phyloP scores from a whole-genome alignment of 2,329 filamentous ascomycete species.

The Colletotrichum chrysophilum region DNA sequence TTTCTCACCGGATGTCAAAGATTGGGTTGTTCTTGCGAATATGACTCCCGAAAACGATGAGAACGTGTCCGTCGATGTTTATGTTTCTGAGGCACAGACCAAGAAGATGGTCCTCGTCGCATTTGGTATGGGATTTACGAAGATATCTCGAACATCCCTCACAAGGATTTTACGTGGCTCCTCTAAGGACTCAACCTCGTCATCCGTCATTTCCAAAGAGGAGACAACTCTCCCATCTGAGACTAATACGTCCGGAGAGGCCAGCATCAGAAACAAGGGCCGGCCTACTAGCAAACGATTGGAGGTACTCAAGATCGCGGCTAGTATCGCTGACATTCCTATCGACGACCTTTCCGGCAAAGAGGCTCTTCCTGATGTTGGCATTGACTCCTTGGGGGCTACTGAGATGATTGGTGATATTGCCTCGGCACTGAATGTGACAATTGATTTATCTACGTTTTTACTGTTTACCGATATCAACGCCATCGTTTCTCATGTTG shows the following conservation, averaged over 20 bases:
- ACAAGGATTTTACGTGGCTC: background rate
- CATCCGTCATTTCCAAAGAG: rapidly evolving
- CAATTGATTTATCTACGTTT: background rate
- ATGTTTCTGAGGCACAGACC: background rate
- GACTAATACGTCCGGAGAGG: rapidly evolving
- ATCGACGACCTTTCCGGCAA: background rate
- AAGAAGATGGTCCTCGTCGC: background rate
- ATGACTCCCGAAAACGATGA: background rate
- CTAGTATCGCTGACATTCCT: background rate
- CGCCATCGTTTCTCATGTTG: background rate
- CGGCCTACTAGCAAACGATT: background rate
- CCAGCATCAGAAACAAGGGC: rapidly evolving
- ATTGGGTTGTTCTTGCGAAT: background rate
- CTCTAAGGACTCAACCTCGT: background rate
- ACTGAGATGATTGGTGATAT: background rate
- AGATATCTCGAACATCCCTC: background rate
- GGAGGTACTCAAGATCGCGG: background rate
- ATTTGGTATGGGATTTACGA: background rate
- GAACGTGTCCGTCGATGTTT: background rate
- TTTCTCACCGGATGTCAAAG: background rate
- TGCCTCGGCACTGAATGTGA: background rate
- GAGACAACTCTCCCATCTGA: rapidly evolving
- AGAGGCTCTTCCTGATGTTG: background rate
- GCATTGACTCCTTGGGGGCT: background rate
- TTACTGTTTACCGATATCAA: background rate